These are phyloP conservation scores for Chlorella sp. DNA, from an alignment of 139 green algal genomes.

Conservation along the genomic window DNA sequence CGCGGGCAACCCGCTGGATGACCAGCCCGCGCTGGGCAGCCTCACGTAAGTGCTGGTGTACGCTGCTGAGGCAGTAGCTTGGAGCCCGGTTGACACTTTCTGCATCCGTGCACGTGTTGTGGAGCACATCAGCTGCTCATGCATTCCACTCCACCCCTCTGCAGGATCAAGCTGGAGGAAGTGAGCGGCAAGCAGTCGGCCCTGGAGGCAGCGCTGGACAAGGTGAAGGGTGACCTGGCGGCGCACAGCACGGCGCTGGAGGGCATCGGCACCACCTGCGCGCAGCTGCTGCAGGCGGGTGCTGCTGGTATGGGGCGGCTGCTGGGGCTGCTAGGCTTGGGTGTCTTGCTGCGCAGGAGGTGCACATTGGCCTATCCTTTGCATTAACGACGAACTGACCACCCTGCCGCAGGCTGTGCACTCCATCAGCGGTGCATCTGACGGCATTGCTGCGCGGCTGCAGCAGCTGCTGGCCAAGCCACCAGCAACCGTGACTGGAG, in stretches of 20 bases:
- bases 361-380: no score
- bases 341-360: no score
- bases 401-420: background rate
- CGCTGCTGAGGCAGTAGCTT: no score
- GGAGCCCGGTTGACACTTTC: no score
- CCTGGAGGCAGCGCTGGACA: background rate
- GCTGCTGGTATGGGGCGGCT: background rate
- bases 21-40: no score
- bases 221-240: background rate
- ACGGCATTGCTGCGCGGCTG: background rate
- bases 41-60: no score
- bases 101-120: background rate
- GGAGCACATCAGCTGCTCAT: no score
- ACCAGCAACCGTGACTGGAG: background rate
- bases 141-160: background rate
- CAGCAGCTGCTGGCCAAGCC: constrained; percentile 2
- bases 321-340: no score
- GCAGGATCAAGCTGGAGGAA: constrained; percentile 8
- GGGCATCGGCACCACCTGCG: background rate
- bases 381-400: no score
- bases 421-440: background rate
- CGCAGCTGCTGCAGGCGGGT: constrained; percentile 17
- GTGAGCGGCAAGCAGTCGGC: background rate
- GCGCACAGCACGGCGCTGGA: background rate
- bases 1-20: no score